Percentiles rank a stretch among this genome's conserved stretches.
Conservation (phyloP, 495 filamentous ascomycete species). For the Pyrenopolyporus hunteri region DNA sequence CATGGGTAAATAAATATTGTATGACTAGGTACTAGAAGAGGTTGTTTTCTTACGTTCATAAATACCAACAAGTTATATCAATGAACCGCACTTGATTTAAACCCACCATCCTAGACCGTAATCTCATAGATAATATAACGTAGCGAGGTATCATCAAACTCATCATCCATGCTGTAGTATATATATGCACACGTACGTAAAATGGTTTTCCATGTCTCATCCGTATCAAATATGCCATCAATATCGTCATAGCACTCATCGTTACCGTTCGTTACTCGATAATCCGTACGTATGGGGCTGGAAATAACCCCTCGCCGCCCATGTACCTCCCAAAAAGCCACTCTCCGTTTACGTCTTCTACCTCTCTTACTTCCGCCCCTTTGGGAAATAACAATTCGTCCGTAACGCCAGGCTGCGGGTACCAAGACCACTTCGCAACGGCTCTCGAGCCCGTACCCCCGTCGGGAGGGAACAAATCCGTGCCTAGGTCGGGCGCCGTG, state of each 20-base stretch:
- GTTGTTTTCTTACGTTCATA: not conserved
- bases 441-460: slow-evolving; percentile 69
- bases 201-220: not conserved
- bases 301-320: slow-evolving; percentile 76
- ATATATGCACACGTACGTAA: slow-evolving; percentile 5
- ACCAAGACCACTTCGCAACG: slow-evolving; percentile 75
- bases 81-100: not conserved
- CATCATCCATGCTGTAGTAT: not conserved
- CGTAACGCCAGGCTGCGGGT: slow-evolving; percentile 60
- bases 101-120: not conserved
- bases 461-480: slow-evolving; percentile 66
- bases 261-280: slow-evolving; percentile 30
- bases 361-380: slow-evolving; percentile 79
- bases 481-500: slow-evolving; percentile 37
- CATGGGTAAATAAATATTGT: not conserved
- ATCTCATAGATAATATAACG: not conserved
- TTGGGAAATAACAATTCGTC: slow-evolving; percentile 86
- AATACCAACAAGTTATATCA: not conserved
- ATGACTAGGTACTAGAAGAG: not conserved
- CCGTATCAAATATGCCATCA: not conserved
- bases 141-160: slow-evolving; percentile 19
- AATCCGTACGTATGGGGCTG: slow-evolving; percentile 68
- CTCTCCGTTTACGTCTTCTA: slow-evolving; percentile 82
- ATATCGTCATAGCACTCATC: not conserved
- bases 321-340: slow-evolving; percentile 86